Conservation (phyloP, 148 eudicot genomes). For the Bassia scoparia region DNA sequence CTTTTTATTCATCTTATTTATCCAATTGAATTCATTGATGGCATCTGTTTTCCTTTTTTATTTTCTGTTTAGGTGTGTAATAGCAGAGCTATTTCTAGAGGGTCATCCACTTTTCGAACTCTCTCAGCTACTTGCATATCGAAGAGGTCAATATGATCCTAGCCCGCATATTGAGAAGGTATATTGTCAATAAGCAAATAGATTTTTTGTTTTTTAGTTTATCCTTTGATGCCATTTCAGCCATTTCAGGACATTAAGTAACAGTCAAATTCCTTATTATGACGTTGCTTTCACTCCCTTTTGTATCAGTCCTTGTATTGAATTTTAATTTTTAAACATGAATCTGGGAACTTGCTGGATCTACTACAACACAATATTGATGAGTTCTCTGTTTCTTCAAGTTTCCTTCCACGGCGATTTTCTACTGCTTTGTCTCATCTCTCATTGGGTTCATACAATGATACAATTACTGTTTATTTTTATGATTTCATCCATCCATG, state of each 20-base stretch:
- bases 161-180: constrained; percentile 96
- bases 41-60: neutral
- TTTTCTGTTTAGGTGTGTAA: constrained; percentile 64
- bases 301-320: neutral
- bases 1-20: neutral
- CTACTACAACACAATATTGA: no score
- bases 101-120: constrained; percentile 93
- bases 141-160: constrained; percentile 95
- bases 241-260: neutral
- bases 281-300: neutral
- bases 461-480: no score
- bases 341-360: neutral
- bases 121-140: constrained; percentile 91
- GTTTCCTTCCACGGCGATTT: neutral
- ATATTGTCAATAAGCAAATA: neutral
- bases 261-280: neutral
- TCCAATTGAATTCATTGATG: constrained; percentile 1
- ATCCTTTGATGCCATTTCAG: neutral
- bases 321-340: neutral
- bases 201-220: neutral
- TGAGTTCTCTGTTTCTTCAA: neutral
- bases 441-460: neutral
- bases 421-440: neutral
- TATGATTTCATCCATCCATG: no score
- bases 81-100: constrained; percentile 97